These are phyloP conservation scores for Hypericum perforatum DNA, from an alignment of 345 rosid species.

Conservation along the genomic window DNA sequence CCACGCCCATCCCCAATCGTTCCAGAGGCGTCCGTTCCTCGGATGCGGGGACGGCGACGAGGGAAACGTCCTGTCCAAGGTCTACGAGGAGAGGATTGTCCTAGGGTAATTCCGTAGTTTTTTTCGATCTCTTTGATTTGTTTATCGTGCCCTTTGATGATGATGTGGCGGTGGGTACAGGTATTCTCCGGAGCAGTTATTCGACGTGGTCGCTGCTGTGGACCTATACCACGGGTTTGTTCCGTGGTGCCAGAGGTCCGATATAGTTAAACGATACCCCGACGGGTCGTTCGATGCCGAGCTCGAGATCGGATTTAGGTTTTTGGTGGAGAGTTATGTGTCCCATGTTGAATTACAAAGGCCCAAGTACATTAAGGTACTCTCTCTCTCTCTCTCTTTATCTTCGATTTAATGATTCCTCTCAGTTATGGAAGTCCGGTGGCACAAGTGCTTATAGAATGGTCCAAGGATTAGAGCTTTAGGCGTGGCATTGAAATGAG, in stretches of 20 bases:
- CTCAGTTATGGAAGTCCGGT: neutral
- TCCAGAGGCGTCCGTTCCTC: slow-evolving; percentile 28
- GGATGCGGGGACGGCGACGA: slow-evolving; percentile 96
- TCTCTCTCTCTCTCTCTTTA: neutral
- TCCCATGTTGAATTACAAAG: slow-evolving; percentile 73
- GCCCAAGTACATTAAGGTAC: slow-evolving; percentile 70
- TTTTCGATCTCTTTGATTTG: neutral
- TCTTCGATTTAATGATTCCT: neutral
- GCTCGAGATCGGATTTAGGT: slow-evolving; percentile 91
- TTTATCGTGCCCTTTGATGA: too few species aligned
- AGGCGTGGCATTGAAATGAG: too few species aligned
- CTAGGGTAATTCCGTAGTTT: slow-evolving; percentile 53
- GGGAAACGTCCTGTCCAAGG: slow-evolving; percentile 65
- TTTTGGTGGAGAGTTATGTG: slow-evolving; percentile 83
- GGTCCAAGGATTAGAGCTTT: too few species aligned
- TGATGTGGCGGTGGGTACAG: slow-evolving; percentile 16
- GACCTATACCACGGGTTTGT: slow-evolving; percentile 95
- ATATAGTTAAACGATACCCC: slow-evolving; percentile 52
- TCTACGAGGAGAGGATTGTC: slow-evolving; percentile 76
- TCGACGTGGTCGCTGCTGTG: slow-evolving; percentile 94
- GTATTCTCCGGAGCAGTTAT: slow-evolving; percentile 89
- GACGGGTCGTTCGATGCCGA: slow-evolving; percentile 96
- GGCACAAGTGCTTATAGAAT: neutral
- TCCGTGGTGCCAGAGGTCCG: slow-evolving; percentile 98
- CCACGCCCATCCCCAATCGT: too few species aligned